Percentiles rank a stretch among this genome's conserved stretches.
These are phyloP conservation scores for Neurospora sublineolata DNA, from an alignment of 495 filamentous ascomycete genomes.

Conservation along the genomic window DNA sequence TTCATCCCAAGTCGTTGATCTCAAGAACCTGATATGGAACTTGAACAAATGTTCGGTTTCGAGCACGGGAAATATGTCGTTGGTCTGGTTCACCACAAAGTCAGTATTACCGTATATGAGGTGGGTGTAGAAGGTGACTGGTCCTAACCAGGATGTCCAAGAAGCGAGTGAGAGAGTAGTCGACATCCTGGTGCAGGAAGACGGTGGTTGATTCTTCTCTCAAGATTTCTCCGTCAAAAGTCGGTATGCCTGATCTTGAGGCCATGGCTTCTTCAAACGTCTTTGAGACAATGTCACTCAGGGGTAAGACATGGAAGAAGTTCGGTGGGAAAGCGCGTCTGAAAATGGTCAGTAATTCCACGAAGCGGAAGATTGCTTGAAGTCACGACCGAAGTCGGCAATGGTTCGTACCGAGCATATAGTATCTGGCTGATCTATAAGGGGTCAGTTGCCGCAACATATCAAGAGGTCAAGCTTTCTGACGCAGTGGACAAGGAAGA, in stretches of 20 bases:
- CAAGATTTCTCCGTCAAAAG: conserved; percentile 4
- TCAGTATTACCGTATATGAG: neutral
- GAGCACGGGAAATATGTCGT: conserved; percentile 15
- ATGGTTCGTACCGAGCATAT: conserved; percentile 10
- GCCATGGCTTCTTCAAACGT: conserved; percentile 11
- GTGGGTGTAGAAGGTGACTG: neutral
- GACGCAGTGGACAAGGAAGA: neutral
- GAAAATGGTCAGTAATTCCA: neutral
- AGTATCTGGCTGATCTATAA: conserved; percentile 16
- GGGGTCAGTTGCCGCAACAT: neutral
- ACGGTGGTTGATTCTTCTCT: conserved; percentile 6
- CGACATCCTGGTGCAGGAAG: conserved; percentile 4
- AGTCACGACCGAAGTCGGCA: neutral
- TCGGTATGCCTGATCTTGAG: neutral
- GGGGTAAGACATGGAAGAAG: conserved; percentile 11
- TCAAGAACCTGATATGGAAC: conserved; percentile 11
- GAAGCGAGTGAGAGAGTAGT: conserved; percentile 7
- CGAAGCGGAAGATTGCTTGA: neutral
- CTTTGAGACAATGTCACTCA: neutral
- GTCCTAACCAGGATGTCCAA: conserved; percentile 13
- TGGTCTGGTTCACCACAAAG: neutral
- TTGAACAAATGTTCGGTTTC: conserved; percentile 12
- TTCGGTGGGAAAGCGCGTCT: conserved; percentile 12
- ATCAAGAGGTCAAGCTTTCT: neutral
- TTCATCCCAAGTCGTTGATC: neutral